Percentiles rank a stretch among this genome's conserved stretches.
Evolutionary conservation across 2,329 filamentous ascomycete species (phyloP).

Genomic region (Verticillium dahliae): DNA sequence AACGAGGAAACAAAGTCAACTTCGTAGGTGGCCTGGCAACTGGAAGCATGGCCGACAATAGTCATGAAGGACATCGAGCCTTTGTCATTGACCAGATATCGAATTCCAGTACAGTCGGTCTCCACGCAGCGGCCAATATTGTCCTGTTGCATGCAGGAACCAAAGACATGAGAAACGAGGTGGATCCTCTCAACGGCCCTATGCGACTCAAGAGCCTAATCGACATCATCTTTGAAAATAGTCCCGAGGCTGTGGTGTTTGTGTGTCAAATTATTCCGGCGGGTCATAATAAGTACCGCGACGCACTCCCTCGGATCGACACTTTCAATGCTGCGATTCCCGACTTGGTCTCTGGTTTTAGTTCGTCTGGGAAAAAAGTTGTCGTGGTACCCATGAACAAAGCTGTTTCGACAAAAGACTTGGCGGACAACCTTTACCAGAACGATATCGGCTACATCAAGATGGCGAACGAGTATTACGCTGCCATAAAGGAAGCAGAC

Average conservation of each 20-base stretch:
- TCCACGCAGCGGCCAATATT: neutral
- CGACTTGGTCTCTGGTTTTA: neutral
- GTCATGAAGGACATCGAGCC: neutral
- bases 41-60: neutral
- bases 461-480: neutral
- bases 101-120: neutral
- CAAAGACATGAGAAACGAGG: neutral
- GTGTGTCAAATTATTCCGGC: neutral
- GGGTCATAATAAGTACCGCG: neutral
- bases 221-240: neutral
- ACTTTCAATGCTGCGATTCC: neutral
- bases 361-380: neutral
- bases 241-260: neutral
- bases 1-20: neutral
- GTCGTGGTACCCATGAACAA: neutral
- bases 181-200: neutral
- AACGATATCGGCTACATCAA: neutral
- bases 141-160: neutral
- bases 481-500: neutral
- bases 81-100: neutral
- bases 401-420: neutral
- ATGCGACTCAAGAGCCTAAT: neutral
- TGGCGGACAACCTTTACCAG: neutral
- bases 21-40: neutral
- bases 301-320: neutral